Evolutionary conservation across 1,284 basidiomycete species (phyloP), one percentile per base, ranked within the genome.

Genomic region (Amylostereum areolatum): DNA sequence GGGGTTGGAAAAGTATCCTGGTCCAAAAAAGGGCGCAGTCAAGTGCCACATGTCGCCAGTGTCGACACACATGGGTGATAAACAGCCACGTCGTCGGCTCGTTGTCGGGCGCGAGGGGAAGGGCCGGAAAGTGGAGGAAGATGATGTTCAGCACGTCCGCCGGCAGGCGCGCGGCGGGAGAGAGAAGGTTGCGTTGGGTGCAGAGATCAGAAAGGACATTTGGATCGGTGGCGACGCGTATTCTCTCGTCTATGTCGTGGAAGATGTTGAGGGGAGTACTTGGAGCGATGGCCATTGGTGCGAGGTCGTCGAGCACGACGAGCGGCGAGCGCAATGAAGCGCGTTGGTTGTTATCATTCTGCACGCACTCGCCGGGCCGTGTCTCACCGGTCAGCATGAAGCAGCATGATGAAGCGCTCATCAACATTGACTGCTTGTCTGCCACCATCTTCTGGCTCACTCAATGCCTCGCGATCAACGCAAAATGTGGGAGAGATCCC

Each of bases 1-100:
- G 47, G 3, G 53, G 53, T 7, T 7, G 3, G 41, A 55, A 55
- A 6, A 54, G 25, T 5, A 55, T 55, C 43, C 46, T 33, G 5
- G 53, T 55, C 53, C 53, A 55, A 11, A 55, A 29, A 27, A 55
- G 49, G 30, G 53, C 39, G 40, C 53, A 55, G 6, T 48, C 49
- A 34, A 55, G 37, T 25, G 53, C 53, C 0, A 53, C 53, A 43
- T 55, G 25, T 3, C 53, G 53, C 53, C 53, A 55, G 11, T 34
- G 25, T 30, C 53, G 51, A 27, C 48, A 55, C 32, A 55, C 53
- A 31, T 55, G 53, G 33, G 43, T 55, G 35, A 55, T 27, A 11
- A 5, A 30, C 27, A 32, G 35, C 46, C 45, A 40, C 33, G 48
- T 37, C 45, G 8, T 24, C 51, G 45, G 43, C 39, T 31, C 37